Percentiles rank a stretch among this genome's conserved stretches.
These are phyloP conservation scores for Globisporangium canariense DNA, from an alignment of 352 stramenopile genomes.

Conservation along the genomic window DNA sequence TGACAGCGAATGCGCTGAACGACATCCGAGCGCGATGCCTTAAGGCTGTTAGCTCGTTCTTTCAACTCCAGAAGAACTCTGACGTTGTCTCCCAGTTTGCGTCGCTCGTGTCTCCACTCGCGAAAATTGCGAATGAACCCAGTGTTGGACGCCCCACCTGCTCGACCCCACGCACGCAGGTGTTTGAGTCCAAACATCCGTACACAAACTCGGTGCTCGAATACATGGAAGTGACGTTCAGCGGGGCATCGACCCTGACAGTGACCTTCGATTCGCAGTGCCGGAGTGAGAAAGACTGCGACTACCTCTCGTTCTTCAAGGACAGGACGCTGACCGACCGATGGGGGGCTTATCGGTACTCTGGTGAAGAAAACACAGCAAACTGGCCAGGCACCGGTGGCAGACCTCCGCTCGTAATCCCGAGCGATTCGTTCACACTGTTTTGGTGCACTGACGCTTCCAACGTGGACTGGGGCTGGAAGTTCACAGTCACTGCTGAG, in stretches of 20 bases:
- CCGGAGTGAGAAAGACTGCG: slow-evolving; percentile 61
- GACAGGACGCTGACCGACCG: slow-evolving; percentile 61
- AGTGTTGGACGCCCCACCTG: slow-evolving; percentile 45
- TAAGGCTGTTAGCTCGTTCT: slow-evolving; percentile 41
- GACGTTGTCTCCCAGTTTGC: slow-evolving; percentile 14
- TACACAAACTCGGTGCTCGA: slow-evolving; percentile 80
- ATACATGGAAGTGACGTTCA: slow-evolving; percentile 80
- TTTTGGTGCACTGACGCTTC: slow-evolving; percentile 82
- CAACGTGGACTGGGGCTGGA: slow-evolving; percentile 89
- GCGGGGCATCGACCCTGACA: slow-evolving; percentile 47
- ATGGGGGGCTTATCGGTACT: slow-evolving; percentile 68
- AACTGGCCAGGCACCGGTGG: slow-evolving; percentile 82
- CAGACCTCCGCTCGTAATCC: slow-evolving; percentile 65
- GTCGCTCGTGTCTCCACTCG: slow-evolving; percentile 31
- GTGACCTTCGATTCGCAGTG: slow-evolving; percentile 75
- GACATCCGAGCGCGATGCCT: slow-evolving; percentile 60
- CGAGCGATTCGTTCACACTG: slow-evolving; percentile 72
- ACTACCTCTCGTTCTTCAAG: slow-evolving; percentile 87
- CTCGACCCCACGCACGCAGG: slow-evolving; percentile 46
- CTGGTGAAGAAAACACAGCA: slow-evolving; percentile 48
- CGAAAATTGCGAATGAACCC: slow-evolving; percentile 39
- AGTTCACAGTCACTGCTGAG: slow-evolving; percentile 69
- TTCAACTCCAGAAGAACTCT: slow-evolving; percentile 23
- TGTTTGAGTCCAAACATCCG: slow-evolving; percentile 84
- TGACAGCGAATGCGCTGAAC: slow-evolving; percentile 34